Conservation (phyloP, 495 filamentous ascomycete species). For the Delitschia confertaspora region DNA sequence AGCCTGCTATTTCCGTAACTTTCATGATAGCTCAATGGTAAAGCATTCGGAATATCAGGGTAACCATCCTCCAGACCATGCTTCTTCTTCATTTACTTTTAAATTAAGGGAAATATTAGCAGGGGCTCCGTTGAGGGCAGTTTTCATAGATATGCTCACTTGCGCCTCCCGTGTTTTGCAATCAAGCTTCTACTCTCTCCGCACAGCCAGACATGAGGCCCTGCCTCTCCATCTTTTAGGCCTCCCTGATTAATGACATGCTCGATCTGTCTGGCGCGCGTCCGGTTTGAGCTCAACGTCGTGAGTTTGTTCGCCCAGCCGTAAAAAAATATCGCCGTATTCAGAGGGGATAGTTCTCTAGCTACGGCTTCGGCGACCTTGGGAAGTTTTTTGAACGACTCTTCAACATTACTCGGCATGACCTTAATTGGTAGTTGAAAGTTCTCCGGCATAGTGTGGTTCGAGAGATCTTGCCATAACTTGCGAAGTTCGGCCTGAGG, state of each 20-base stretch:
- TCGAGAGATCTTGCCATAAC: conserved; percentile 42
- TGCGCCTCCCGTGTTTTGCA: conserved; percentile 48
- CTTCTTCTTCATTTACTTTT: no score
- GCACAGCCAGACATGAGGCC: conserved; percentile 54
- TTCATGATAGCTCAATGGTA: no score
- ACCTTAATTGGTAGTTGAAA: conserved; percentile 46
- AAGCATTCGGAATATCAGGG: no score
- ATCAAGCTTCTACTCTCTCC: conserved; percentile 56
- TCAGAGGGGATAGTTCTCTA: conserved; percentile 49
- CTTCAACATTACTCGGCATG: conserved; percentile 32
- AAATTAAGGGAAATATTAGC: no score
- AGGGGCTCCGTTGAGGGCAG: no score
- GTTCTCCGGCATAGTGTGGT: conserved; percentile 42
- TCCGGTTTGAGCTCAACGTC: conserved; percentile 60
- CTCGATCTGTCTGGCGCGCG: conserved; percentile 56
- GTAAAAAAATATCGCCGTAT: conserved; percentile 58
- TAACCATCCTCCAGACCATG: no score
- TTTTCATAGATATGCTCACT: no score
- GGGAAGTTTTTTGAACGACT: conserved; percentile 12
- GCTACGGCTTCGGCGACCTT: conserved; percentile 17
- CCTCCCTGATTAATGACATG: conserved; percentile 18
- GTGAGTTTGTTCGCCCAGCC: conserved; percentile 54
- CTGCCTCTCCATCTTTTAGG: conserved; percentile 38
- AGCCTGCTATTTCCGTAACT: no score
- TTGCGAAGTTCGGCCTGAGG: conserved; percentile 30